Conservation (phyloP, 768 basidiomycete genomes). For the Calocera viscosa region DNA sequence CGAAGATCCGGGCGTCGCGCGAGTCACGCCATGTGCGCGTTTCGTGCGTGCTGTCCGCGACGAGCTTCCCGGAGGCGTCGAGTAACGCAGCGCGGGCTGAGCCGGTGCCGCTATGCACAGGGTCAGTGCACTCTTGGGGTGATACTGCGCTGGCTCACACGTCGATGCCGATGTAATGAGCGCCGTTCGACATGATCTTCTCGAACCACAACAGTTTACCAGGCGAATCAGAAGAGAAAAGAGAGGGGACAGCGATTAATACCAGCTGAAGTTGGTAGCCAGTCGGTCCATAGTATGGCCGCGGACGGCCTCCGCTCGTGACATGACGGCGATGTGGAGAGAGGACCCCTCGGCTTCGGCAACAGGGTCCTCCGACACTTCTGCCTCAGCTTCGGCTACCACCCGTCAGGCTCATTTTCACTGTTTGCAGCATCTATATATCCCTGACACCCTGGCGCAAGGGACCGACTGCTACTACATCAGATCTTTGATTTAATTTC, state of each 20-base stretch:
- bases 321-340: neutral
- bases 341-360: constrained; percentile 3
- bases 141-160: constrained; percentile 27
- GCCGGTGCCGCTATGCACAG: constrained; percentile 69
- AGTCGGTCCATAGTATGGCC: no score
- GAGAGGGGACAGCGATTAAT: neutral
- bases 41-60: constrained; percentile 66
- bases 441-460: neutral
- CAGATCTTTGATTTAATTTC: neutral
- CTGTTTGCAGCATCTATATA: neutral
- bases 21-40: constrained; percentile 80
- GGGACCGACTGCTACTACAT: neutral
- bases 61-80: constrained; percentile 49
- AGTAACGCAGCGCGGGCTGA: constrained; percentile 82
- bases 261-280: no score
- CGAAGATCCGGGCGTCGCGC: constrained; percentile 82
- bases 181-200: neutral
- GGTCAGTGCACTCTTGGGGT: neutral
- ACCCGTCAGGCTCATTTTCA: neutral
- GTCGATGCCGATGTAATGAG: constrained; percentile 36
- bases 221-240: neutral
- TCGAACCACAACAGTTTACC: neutral
- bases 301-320: neutral
- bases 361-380: neutral
- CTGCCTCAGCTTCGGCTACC: no score